A percentile compares a stretch with the other conserved stretches of the same genome.
Evolutionary conservation across 495 filamentous ascomycete species (phyloP).

Genomic region (Aspergillus conjunctus): DNA sequence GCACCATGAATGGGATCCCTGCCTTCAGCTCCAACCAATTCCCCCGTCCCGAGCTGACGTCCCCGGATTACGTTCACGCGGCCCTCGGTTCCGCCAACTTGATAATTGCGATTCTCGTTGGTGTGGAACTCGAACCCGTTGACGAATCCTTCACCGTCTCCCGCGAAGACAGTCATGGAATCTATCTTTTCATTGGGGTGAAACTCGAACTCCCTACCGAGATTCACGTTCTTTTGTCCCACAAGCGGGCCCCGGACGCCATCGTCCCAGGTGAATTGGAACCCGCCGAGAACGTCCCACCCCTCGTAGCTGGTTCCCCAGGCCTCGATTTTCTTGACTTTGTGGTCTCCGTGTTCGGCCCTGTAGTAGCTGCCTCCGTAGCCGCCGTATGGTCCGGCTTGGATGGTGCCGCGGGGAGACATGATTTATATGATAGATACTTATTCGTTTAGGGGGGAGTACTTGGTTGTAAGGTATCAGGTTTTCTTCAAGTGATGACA

Average conservation of each 20-base stretch:
- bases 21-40: constrained; percentile 4
- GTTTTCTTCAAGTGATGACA: background rate
- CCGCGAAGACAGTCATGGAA: background rate
- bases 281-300: background rate
- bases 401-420: background rate
- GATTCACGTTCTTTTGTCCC: background rate
- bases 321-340: background rate
- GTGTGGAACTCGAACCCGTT: constrained; percentile 6
- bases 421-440: background rate
- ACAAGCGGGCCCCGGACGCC: background rate
- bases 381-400: constrained; percentile 3
- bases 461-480: background rate
- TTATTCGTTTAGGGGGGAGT: background rate
- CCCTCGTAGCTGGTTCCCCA: background rate
- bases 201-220: background rate
- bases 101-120: background rate
- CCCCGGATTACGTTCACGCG: background rate
- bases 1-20: constrained; percentile 1
- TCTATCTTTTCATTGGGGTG: background rate
- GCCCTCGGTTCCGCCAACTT: constrained; percentile 6
- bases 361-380: background rate
- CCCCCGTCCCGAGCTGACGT: background rate
- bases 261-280: constrained; percentile 1
- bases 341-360: background rate
- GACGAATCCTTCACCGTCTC: constrained; percentile 3